Conservation (phyloP, 1,139 yeast species). For the Candida neerlandica region DNA sequence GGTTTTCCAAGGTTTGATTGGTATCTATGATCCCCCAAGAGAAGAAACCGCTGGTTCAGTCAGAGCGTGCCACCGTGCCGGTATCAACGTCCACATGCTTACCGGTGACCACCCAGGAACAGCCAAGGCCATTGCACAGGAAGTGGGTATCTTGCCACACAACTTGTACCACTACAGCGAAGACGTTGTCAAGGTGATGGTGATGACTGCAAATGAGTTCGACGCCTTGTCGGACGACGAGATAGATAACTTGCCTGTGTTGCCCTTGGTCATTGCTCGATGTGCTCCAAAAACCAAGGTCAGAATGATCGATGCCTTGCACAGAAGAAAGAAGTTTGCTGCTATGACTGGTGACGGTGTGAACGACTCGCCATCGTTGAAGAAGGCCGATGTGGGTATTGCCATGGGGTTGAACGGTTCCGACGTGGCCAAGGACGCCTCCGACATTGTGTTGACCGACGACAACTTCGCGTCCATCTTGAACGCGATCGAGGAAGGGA, state of each 20-base stretch:
- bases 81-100: slow-evolving; percentile 81
- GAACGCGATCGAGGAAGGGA: slow-evolving; percentile 71
- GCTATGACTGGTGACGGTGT: slow-evolving; percentile 94
- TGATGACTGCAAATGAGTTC: slow-evolving; percentile 76
- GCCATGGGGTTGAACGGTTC: slow-evolving; percentile 52
- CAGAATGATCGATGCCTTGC: slow-evolving; percentile 80
- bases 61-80: slow-evolving; percentile 70
- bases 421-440: slow-evolving; percentile 61
- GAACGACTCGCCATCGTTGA: slow-evolving; percentile 80
- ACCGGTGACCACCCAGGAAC: slow-evolving; percentile 89
- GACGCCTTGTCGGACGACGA: slow-evolving; percentile 64
- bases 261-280: slow-evolving; percentile 80
- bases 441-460: slow-evolving; percentile 56
- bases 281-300: slow-evolving; percentile 88
- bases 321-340: slow-evolving; percentile 67
- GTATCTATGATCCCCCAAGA: slow-evolving; percentile 85
- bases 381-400: slow-evolving; percentile 79
- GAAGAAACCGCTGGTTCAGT: slow-evolving; percentile 72
- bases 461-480: slow-evolving; percentile 56
- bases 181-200: slow-evolving; percentile 67
- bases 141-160: slow-evolving; percentile 80
- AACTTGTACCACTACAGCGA: slow-evolving; percentile 64
- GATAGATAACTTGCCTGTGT: slow-evolving; percentile 67
- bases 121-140: slow-evolving; percentile 80
- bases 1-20: slow-evolving; percentile 68